Evolutionary conservation across 345 rosid genomes (phyloP).

Genomic region (Corchorus olitorius): DNA sequence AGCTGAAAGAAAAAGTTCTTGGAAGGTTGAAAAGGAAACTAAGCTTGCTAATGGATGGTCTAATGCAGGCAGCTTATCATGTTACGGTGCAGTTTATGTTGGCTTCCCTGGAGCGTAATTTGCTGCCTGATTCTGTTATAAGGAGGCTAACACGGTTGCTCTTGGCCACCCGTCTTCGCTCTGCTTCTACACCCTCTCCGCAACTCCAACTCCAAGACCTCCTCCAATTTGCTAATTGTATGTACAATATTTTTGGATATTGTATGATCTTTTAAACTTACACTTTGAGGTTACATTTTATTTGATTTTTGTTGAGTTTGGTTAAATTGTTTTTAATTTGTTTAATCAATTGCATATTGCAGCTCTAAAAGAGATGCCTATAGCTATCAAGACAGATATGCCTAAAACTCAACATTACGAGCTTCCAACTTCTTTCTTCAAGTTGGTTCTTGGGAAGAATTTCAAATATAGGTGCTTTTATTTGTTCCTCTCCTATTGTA

Average conservation of each 20-base stretch:
- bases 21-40: not conserved
- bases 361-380: slow-evolving; percentile 79
- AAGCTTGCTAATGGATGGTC: slow-evolving; percentile 44
- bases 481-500: not conserved
- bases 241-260: not conserved
- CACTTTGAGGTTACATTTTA: not conserved
- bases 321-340: not conserved
- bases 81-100: slow-evolving; percentile 54
- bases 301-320: not conserved
- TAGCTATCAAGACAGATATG: slow-evolving; percentile 65
- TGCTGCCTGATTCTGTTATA: slow-evolving; percentile 68
- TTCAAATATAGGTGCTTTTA: slow-evolving; percentile 65
- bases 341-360: slow-evolving; percentile 3
- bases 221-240: slow-evolving; percentile 60
- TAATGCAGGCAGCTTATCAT: slow-evolving; percentile 53
- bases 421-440: slow-evolving; percentile 81
- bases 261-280: too few species aligned
- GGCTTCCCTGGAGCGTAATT: slow-evolving; percentile 64
- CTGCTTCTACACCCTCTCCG: slow-evolving; percentile 55
- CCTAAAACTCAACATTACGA: slow-evolving; percentile 82
- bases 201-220: slow-evolving; percentile 69
- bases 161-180: slow-evolving; percentile 71
- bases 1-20: not conserved
- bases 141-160: slow-evolving; percentile 67
- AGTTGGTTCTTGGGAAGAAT: slow-evolving; percentile 72